A percentile compares a stretch with the other conserved stretches of the same genome.
phyloP scores from a whole-genome alignment of 495 filamentous ascomycete genomes.

The Bombardia bombarda region DNA sequence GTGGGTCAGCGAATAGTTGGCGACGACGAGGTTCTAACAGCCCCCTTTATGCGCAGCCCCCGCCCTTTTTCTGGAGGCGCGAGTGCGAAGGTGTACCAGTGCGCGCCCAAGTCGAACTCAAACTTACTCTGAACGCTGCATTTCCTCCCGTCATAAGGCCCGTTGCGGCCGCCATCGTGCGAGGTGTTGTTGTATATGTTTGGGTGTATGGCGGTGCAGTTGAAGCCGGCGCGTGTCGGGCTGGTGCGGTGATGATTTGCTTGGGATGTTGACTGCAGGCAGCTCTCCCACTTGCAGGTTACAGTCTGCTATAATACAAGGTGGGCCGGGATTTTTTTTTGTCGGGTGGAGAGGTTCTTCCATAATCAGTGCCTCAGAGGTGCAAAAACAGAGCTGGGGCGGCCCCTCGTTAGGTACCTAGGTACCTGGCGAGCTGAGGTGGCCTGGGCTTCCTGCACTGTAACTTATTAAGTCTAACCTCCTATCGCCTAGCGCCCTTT shows the following conservation, averaged over 20 bases:
- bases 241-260: not conserved
- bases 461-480: slow-evolving; percentile 8
- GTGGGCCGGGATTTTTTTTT: slow-evolving; percentile 27
- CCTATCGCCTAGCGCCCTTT: slow-evolving; percentile 11
- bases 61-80: no score
- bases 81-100: no score
- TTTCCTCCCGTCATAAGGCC: slow-evolving; percentile 50
- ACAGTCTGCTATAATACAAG: slow-evolving; percentile 7
- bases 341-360: slow-evolving; percentile 23
- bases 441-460: slow-evolving; percentile 3
- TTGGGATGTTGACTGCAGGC: slow-evolving; percentile 1
- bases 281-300: slow-evolving; percentile 12
- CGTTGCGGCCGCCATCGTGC: slow-evolving; percentile 60
- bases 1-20: slow-evolving; percentile 33
- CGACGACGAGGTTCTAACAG: not conserved
- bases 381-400: no score
- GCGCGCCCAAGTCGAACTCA: no score
- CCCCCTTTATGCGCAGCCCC: no score
- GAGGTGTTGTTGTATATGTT: slow-evolving; percentile 3
- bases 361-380: no score
- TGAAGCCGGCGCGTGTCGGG: slow-evolving; percentile 12
- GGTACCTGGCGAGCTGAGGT: slow-evolving; percentile 2
- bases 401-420: no score
- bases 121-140: slow-evolving; percentile 70
- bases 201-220: not conserved